These are phyloP conservation scores for Cenchrus americanus DNA, from an alignment of 176 grass and related monocot genomes.

Conservation along the genomic window DNA sequence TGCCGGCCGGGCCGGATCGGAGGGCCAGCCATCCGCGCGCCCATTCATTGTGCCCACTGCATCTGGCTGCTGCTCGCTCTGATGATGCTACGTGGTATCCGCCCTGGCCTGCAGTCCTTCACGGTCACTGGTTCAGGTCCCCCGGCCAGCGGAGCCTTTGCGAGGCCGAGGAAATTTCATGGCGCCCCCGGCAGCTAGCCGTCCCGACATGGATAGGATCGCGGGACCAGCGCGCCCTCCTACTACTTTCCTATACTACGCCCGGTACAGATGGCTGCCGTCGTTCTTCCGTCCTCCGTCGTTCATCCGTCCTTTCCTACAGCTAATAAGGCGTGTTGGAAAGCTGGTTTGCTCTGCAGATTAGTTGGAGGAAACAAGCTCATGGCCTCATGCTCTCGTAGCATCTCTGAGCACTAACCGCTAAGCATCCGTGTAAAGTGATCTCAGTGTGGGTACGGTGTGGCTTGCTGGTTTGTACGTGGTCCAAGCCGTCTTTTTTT, in stretches of 20 bases:
- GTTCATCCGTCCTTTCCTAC: neutral
- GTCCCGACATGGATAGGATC: conserved; percentile 8
- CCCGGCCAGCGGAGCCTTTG: neutral
- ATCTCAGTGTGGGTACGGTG: neutral
- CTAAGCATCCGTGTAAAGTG: neutral
- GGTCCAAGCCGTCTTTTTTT: neutral
- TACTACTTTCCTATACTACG: neutral
- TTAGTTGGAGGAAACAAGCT: neutral
- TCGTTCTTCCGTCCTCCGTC: neutral
- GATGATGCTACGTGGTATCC: neutral
- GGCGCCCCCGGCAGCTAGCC: neutral
- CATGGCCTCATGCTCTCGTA: neutral
- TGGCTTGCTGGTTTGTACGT: neutral
- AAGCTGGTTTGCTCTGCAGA: neutral
- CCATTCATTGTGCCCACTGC: neutral
- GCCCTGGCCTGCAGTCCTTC: neutral
- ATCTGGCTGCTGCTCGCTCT: too few species aligned
- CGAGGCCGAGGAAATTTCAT: conserved; percentile 41
- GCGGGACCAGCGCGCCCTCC: conserved; percentile 16
- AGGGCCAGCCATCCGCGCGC: neutral
- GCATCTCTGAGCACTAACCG: neutral
- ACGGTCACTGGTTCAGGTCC: neutral
- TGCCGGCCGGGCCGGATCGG: neutral
- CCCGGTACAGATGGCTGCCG: neutral
- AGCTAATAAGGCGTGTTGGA: neutral